Evolutionary conservation across 192 early-diverging fungal species (phyloP), one percentile per base, ranked within the genome.

Genomic region (Coemansia sp.): DNA sequence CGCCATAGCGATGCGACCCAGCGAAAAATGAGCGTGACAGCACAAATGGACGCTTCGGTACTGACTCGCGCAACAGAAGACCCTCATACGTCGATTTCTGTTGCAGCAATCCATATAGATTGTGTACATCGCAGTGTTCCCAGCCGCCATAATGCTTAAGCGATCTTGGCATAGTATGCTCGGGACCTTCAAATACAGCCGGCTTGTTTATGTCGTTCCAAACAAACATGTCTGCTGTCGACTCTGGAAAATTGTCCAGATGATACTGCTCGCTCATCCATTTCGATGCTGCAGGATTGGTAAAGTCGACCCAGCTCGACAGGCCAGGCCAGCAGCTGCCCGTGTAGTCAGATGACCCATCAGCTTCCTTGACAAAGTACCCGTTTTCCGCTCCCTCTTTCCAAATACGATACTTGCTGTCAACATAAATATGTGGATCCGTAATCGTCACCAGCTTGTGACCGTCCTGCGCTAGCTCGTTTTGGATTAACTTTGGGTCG

Each of bases 201-300:
- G 94, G 95, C 80, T 99, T 96, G 68, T 99, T 99, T 96, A 99
- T 99, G 62, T 99, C 97, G 73, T 97, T 98, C 97, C 97, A 99
- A 2, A 93, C 88, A 71, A 89, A 93, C n/a, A 98, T 81, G 40
- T 67, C 67, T n/a, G 81, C 74, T 10, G 93, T 91, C 9, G 91
- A 91, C 23, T 90, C 91, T 55, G 87, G 71, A 74, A 94, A 99
- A 45, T 88, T 80, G 62, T 85, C 81, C 69, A 88, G 87, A 10
- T 71, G 54, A 68, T 94, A 99, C 63, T 86, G 79, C 18, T 81
- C 74, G 21, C 85, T 73, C 87, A 92, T 95, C 88, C 89, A 98
- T 30, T 82, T 63, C 4, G 85, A 76, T 4, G 92, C 89, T 12
- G 68, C 76, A 0, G 88, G 86, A 66, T 96, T 89, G 33, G 85